phyloP scores from a whole-genome alignment of 768 basidiomycete species.

The Amyloporia xantha region DNA sequence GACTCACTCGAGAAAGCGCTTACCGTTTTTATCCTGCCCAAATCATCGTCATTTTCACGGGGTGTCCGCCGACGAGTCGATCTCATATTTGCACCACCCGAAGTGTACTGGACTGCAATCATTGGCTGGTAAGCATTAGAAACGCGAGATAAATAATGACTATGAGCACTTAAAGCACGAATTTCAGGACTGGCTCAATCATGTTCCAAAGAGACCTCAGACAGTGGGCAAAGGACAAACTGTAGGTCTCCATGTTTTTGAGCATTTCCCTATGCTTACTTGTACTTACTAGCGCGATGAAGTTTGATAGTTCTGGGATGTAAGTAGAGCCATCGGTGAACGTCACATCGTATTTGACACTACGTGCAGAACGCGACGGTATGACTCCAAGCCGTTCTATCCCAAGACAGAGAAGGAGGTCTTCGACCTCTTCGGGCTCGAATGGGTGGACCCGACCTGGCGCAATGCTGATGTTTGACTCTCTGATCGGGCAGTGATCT shows the following conservation, averaged over 20 bases:
- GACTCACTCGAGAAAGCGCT: conserved; percentile 83
- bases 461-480: conserved; percentile 55
- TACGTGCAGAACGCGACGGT: conserved; percentile 45
- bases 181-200: conserved; percentile 72
- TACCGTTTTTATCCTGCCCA: conserved; percentile 68
- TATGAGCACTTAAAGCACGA: neutral
- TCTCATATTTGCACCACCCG: conserved; percentile 71
- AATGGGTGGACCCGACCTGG: conserved; percentile 63
- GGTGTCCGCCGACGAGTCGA: conserved; percentile 68
- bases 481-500: too few relatives aligned
- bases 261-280: neutral
- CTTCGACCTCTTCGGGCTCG: conserved; percentile 62
- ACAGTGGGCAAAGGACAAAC: conserved; percentile 58
- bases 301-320: conserved; percentile 83
- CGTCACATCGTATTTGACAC: neutral
- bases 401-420: conserved; percentile 67
- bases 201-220: conserved; percentile 87
- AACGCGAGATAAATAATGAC: neutral
- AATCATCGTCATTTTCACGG: conserved; percentile 22
- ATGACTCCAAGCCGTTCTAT: conserved; percentile 52
- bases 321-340: conserved; percentile 31
- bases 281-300: conserved; percentile 50
- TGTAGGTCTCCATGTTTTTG: conserved; percentile 28
- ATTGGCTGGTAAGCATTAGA: conserved; percentile 67
- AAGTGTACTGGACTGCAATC: conserved; percentile 83